Conservation (phyloP, 1,284 basidiomycete species). For the Ustilago nuda region DNA sequence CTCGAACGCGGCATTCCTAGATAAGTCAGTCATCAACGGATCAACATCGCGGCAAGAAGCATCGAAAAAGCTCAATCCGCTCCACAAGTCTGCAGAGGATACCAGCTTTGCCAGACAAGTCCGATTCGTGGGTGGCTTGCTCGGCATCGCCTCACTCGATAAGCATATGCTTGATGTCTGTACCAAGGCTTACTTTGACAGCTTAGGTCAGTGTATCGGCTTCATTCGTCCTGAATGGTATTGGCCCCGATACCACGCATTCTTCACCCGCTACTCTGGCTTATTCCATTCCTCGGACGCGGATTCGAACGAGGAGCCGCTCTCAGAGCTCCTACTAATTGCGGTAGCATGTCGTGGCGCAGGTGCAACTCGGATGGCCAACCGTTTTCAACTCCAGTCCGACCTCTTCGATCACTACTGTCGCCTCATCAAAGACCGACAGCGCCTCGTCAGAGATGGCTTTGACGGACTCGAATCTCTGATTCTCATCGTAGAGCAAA, state of each 20-base stretch:
- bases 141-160: conserved; percentile 38
- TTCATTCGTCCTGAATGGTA: conserved; percentile 43
- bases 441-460: conserved; percentile 28
- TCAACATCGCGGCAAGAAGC: background rate
- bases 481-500: conserved; percentile 33
- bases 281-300: background rate
- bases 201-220: conserved; percentile 34
- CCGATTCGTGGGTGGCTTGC: conserved; percentile 38
- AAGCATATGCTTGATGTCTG: conserved; percentile 36
- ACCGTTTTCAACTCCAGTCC: conserved; percentile 36
- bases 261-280: conserved; percentile 31
- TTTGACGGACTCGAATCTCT: conserved; percentile 37
- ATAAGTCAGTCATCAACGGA: conserved; percentile 1
- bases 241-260: conserved; percentile 40
- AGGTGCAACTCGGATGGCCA: conserved; percentile 24
- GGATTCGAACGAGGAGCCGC: conserved; percentile 13
- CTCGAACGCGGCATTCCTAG: conserved; percentile 18
- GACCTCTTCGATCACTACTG: conserved; percentile 31
- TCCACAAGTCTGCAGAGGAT: conserved; percentile 15
- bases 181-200: conserved; percentile 32
- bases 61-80: conserved; percentile 22
- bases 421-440: conserved; percentile 38
- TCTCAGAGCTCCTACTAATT: conserved; percentile 39
- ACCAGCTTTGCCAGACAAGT: conserved; percentile 12
- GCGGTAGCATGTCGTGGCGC: conserved; percentile 34